Base-by-base conservation (phyloP, 257 asterid species). In the Fraxinus excelsior region DNA sequence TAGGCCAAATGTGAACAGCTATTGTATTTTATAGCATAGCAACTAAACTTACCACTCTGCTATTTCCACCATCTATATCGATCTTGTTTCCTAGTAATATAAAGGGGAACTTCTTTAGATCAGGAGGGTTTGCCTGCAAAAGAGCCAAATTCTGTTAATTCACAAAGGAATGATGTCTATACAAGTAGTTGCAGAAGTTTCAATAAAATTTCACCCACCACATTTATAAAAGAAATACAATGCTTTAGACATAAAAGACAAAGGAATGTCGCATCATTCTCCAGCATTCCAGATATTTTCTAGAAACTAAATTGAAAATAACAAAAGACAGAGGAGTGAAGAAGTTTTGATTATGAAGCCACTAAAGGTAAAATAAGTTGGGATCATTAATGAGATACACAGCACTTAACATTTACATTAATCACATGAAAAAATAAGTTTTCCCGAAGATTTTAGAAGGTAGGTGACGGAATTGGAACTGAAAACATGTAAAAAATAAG, bases 61-160 rank as follows among this genome's bases (percentile, higher is more conserved):
- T 96, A 80, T 96, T 96, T 58, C 98, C 98, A 79, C 99, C 98
- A 86, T 96, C 98, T 77, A 96, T 90, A 75, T 96, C 99, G 49
- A 91, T 88, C 93, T 96, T 96, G 90, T 96, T 96, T 71, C 99
- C 99, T 32, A 96, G 88, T 87, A 96, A 80, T 82, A 96, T 88
- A 82, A 96, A 96, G n/a, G 99, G 99, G 84, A 96, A 96, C 56
- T 90, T 87, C 89, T 87, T 89, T 2, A 97, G 90, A 65, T 93
- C 97, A 1, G 91, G 82, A 44, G 99, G 99, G 76, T 91, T 96
- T 70, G 99, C 99, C 99, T 96, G 94, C 88, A 88, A 67, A 81
- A 83, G 44, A 76, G 65, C 70, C 70, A 31, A 81, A 79, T 32
- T 76, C 60, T 51, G 75, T 86, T 77, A 80, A 75, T 73, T 71